Evolutionary conservation across 176 grass and related monocot species (phyloP).

Genomic region (Triticum timopheevii): DNA sequence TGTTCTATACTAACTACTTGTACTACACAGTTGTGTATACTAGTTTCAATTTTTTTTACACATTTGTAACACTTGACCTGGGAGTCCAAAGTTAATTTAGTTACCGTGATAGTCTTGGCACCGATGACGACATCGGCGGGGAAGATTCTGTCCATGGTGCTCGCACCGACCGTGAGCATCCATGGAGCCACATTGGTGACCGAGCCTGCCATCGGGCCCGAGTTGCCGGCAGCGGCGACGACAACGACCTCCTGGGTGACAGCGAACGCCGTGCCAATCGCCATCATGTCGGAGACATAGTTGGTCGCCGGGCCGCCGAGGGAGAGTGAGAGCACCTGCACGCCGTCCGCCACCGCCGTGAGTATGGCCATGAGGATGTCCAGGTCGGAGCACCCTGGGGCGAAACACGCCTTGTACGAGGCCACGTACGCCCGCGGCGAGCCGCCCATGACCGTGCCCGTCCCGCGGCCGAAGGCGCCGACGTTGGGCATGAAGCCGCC

Average conservation of each 20-base stretch:
- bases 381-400: conserved; percentile 32
- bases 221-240: conserved; percentile 63
- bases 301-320: conserved; percentile 1
- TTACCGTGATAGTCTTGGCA: conserved; percentile 30
- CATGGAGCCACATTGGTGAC: conserved; percentile 52
- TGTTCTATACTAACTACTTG: no score
- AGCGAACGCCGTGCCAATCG: conserved; percentile 52
- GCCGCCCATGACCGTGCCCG: conserved; percentile 53
- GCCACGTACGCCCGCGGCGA: conserved; percentile 50
- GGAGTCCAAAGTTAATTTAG: no score
- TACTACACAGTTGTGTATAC: no score
- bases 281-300: conserved; percentile 36
- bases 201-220: conserved; percentile 34
- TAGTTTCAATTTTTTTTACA: no score
- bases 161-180: conserved; percentile 66
- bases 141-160: conserved; percentile 76
- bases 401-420: conserved; percentile 67
- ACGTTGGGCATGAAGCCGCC: conserved; percentile 32
- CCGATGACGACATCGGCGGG: conserved; percentile 29
- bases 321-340: conserved; percentile 63
- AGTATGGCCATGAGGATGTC: conserved; percentile 56
- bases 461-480: conserved; percentile 38
- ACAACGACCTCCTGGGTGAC: conserved; percentile 46
- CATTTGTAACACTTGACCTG: no score
- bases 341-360: conserved; percentile 48